Base-by-base conservation (phyloP, 2,329 filamentous ascomycete genomes). In the Alternaria ventricosa region DNA sequence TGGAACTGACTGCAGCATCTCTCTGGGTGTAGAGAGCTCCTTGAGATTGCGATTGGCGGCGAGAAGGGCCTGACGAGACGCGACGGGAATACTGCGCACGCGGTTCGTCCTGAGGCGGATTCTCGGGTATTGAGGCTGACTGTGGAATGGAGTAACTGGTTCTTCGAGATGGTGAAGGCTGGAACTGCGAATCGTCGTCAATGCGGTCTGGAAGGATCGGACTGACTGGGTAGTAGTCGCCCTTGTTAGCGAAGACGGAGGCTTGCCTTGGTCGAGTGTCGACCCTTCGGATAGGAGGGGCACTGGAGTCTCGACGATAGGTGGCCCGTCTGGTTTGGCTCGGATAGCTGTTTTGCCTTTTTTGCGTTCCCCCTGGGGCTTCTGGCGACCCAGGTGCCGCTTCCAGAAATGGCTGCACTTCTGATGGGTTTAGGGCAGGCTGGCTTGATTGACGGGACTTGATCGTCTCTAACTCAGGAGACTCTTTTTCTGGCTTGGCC, bases 351-450 rank as follows among this genome's bases (percentile, higher is more conserved):
- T 65, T 74, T 69, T 71, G 64, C 61, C 69, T 73, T 74, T 74
- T 70, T 71, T 68, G 69, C 70, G 73, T 70, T 69, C 68, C 72
- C 69, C 71, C 65, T 72, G 72, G 62, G 65, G 60, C 54, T 69
- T 67, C 65, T 67, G 67, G 58, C 71, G 25, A 33, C 69, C 63
- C 60, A 67, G 60, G 57, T 66, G 66, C 71, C 69, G 71, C 71
- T 33, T 36, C 15, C 65, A 60, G 71, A 73, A 71, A 73, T 67
- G 68, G 66, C 55, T 66, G 49, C 55, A 53, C 53, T 46, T 41
- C 54, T 57, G 41, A 56, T 4, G 45, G 36, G 44, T 66, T 60
- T 23, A 55, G 55, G 36, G 49, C 43, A 18, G 57, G 56, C 59
- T 66, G 56, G 56, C 47, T 54, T 41, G 28, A 55, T 58, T 30